Percentiles rank a stretch among this genome's conserved stretches.
phyloP scores from a whole-genome alignment of 75 land plant genomes.

The Larix kaempferi region DNA sequence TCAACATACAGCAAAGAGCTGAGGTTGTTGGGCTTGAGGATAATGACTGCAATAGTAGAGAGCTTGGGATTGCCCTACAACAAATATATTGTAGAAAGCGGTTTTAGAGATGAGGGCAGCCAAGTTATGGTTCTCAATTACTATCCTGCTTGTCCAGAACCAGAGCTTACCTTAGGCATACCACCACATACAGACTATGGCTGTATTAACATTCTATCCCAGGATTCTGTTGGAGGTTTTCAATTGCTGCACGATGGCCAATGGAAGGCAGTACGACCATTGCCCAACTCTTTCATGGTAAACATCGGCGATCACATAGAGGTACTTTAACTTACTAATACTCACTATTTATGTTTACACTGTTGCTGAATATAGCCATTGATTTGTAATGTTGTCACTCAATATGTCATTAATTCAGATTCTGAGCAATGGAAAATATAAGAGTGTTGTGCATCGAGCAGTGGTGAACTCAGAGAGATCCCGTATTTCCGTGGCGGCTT shows the following conservation, averaged over 20 bases:
- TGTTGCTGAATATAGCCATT: neutral
- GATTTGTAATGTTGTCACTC: neutral
- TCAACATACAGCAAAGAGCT: constrained; percentile 36
- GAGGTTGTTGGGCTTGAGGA: constrained; percentile 23
- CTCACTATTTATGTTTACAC: neutral
- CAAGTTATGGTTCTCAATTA: constrained; percentile 32
- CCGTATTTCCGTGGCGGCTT: constrained; percentile 62
- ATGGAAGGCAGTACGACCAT: constrained; percentile 40
- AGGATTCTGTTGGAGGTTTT: constrained; percentile 42
- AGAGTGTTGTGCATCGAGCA: constrained; percentile 75
- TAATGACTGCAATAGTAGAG: constrained; percentile 49
- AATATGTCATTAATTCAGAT: constrained; percentile 27
- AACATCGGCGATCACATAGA: constrained; percentile 56
- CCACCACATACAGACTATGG: constrained; percentile 59
- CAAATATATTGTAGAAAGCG: constrained; percentile 26
- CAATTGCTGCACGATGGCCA: constrained; percentile 41
- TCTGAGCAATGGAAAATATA: constrained; percentile 74
- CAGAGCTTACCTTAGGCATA: constrained; percentile 49
- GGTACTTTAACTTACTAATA: constrained; percentile 23
- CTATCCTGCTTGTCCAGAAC: constrained; percentile 58
- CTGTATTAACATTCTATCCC: constrained; percentile 36
- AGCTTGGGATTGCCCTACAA: constrained; percentile 48
- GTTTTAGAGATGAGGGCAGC: constrained; percentile 31
- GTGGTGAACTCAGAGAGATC: constrained; percentile 51
- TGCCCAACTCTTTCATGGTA: constrained; percentile 38